Base-by-base conservation (phyloP, 148 eudicot species). In the Fagopyrum tataricum region DNA sequence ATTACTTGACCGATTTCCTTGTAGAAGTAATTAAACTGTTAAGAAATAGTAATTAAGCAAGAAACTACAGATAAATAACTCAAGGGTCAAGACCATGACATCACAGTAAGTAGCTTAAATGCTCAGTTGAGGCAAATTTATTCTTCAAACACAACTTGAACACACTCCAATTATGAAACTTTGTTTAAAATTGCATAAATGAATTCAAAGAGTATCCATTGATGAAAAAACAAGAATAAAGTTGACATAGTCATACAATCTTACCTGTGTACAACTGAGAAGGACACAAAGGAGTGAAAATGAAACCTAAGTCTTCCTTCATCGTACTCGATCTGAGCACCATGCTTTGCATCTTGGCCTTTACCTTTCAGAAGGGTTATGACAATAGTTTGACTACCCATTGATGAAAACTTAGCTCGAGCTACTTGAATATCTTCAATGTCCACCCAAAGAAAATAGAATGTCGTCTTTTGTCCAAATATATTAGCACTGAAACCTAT, bases 381-480 rank as follows among this genome's bases (percentile, higher is more conserved):
- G 78, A 87, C 80, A 75, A 95, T 79, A 73, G 84, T 88, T 46
- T 97, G 97, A 81, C 97, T 91, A 24, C 97, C 99, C 92, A 95
- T 91, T 47, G 99, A 95, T 73, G 96, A 84, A 70, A 95, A 80
- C 67, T 90, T 88, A 42, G 97, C 90, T 75, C 96, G 76, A 71
- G 81, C 78, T 41, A 95, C 94, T 85, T 90, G 87, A 80, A 95
- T 87, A 73, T 86, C 96, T 79, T 95, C 99, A 49, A 95, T 88
- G 74, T 95, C 99, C 77, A 91, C 97, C 99, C 99, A 95, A 4
- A 91, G 88, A 76, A 95, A 83, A 84, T 80, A 95, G 85, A 95
- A 95, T 24, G 83, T 95, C 39, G 99, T 90, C 86, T 91, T 95
- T 76, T 85, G 97, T 40, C 99, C 93, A 84, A 95, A 95, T 21